Percentiles rank a stretch among this genome's conserved stretches.
phyloP scores from a whole-genome alignment of 495 filamentous ascomycete genomes.

The Usnea hakonensis region DNA sequence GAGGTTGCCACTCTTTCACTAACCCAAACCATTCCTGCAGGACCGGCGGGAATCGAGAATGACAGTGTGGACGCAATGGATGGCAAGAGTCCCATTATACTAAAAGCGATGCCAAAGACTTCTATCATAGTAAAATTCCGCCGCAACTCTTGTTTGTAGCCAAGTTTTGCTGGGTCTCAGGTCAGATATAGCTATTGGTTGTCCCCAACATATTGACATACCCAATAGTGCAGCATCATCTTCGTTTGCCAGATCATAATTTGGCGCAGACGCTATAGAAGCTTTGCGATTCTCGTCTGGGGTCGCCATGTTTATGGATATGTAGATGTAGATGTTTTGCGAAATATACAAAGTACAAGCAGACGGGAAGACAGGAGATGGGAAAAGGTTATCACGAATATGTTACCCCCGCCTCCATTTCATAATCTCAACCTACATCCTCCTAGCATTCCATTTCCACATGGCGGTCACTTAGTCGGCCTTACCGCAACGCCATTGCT shows the following conservation, averaged over 20 bases:
- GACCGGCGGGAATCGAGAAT: slow-evolving; percentile 60
- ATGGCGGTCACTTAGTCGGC: not conserved
- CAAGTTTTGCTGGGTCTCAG: slow-evolving; percentile 40
- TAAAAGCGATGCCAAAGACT: slow-evolving; percentile 65
- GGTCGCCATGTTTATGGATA: not conserved
- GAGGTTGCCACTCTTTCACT: not conserved
- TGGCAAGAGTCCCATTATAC: slow-evolving; percentile 65
- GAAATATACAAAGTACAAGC: not conserved
- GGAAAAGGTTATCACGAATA: not conserved
- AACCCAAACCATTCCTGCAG: slow-evolving; percentile 64
- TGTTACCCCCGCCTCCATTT: not conserved
- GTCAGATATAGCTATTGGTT: not conserved
- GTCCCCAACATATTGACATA: slow-evolving; percentile 4
- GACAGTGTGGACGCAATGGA: slow-evolving; percentile 59
- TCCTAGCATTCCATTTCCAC: too few relatives aligned
- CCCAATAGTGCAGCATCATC: slow-evolving; percentile 32
- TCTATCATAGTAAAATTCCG: slow-evolving; percentile 59
- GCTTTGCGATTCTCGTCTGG: slow-evolving; percentile 6
- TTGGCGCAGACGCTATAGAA: slow-evolving; percentile 17
- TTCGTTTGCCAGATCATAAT: slow-evolving; percentile 24
- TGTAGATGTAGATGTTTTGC: not conserved
- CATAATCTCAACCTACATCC: not conserved
- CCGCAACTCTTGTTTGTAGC: slow-evolving; percentile 64
- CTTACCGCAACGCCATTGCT: not conserved
- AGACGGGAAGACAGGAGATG: not conserved